A percentile compares a stretch with the other conserved stretches of the same genome.
These are phyloP conservation scores for Hortiboletus flavorubellus DNA, from an alignment of 768 basidiomycete genomes.

Conservation along the genomic window DNA sequence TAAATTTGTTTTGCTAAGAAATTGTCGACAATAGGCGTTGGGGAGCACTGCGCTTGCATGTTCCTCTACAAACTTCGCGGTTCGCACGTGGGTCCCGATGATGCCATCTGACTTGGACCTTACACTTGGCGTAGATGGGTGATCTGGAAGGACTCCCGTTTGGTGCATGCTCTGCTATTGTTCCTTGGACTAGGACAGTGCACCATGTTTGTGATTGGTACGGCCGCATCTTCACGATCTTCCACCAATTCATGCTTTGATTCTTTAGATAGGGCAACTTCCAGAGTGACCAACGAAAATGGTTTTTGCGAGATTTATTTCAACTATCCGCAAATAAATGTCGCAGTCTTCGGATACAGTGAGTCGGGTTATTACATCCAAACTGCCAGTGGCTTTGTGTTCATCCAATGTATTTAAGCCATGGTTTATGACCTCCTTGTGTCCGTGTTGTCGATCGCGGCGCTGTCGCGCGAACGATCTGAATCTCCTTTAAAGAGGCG, in stretches of 20 bases:
- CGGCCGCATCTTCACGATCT: background rate
- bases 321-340: background rate
- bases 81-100: slow-evolving; percentile 21
- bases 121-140: slow-evolving; percentile 18
- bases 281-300: background rate
- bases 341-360: slow-evolving; percentile 14
- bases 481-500: slow-evolving; percentile 14
- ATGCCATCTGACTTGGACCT: background rate
- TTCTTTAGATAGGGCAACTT: slow-evolving; percentile 1
- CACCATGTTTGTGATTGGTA: slow-evolving; percentile 11
- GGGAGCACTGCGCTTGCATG: slow-evolving; percentile 12
- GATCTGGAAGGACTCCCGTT: slow-evolving; percentile 20
- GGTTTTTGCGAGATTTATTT: background rate
- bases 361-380: background rate
- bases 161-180: slow-evolving; percentile 10
- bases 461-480: slow-evolving; percentile 9
- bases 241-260: background rate
- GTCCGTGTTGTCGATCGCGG: slow-evolving; percentile 13
- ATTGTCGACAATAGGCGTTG: background rate
- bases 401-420: slow-evolving; percentile 9
- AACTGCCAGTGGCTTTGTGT: background rate
- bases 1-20: background rate
- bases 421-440: slow-evolving; percentile 18
- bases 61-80: slow-evolving; percentile 20
- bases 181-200: slow-evolving; percentile 21